Base-by-base conservation (phyloP, 495 filamentous ascomycete genomes). In the Hypoxylon intermedium region DNA sequence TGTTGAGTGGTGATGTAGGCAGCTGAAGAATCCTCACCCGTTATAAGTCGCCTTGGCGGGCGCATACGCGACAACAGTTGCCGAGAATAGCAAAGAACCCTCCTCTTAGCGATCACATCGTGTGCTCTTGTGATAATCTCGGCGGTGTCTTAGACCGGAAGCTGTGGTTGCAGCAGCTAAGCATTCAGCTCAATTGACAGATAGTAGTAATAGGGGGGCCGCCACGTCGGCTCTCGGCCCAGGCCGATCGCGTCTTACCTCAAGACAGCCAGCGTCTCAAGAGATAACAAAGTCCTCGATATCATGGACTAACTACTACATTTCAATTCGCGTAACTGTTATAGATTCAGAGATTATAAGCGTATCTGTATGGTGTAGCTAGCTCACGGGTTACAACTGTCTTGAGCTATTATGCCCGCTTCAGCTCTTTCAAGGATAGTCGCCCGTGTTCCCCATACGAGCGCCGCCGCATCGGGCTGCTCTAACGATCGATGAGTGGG, bases 311-410 rank as follows among this genome's bases (percentile, higher is more conserved):
- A 24, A 46, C 20, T 11, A 37, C 3, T 18, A 2, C 31, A 34
- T 34, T 2, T 5, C 9, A 33, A 36, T 42, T 49, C 34, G 21
- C 9, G 24, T 6, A 43, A 16, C 23, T 45, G 33, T 43, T 44
- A 15, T 19, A 19, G 19, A 13, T 26, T 46, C 41, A 38, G 31
- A 46, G 41, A 16, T 23, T 36, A 13, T 41, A 52, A 36, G 59
- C 54, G 53, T 16, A 46, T 59, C 51, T 21, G 37, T 24, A 65
- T 65, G 54, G 54, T 58, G 54, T 59, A 65, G 59, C 41, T 36
- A 42, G 24, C 49, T 31, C 34, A 42, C 16, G 34, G 19, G 24
- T 19, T 42, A 18, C 16, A 3, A 13, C 5, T 43, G 0, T 9
- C 1, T 9, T 1, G 12, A 54, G 19, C 24, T 42, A n/a, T 33